Evolutionary conservation across 179 eudicot genomes (phyloP).

Genomic region (Drosera spatulata): DNA sequence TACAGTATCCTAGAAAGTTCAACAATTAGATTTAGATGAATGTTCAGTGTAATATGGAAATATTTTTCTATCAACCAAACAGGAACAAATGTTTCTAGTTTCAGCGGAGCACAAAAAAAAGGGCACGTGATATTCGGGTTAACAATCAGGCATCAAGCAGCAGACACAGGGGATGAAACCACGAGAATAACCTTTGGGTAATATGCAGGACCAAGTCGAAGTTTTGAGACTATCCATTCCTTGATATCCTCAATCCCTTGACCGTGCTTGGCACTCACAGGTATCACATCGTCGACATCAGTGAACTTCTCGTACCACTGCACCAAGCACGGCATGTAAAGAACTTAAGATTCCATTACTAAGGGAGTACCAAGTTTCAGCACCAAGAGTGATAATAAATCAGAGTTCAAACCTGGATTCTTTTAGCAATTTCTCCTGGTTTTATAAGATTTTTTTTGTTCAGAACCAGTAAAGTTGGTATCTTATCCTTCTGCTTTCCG

Average conservation of each 20-base stretch:
- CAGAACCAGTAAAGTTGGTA: conserved; percentile 77
- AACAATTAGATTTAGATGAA: neutral
- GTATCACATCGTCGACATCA: conserved; percentile 91
- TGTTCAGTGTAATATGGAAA: too few species aligned
- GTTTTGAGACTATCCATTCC: conserved; percentile 93
- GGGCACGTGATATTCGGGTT: neutral
- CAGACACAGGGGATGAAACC: conserved; percentile 4
- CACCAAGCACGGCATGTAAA: conserved; percentile 12
- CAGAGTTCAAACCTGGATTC: conserved; percentile 48
- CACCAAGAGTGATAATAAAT: neutral
- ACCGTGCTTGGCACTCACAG: conserved; percentile 97
- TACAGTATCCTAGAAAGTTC: conserved; percentile 58
- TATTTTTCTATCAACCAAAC: too few species aligned
- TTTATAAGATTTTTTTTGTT: conserved; percentile 93
- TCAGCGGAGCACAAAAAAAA: neutral
- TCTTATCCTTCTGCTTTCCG: conserved; percentile 46
- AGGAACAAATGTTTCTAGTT: too few species aligned
- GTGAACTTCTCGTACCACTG: conserved; percentile 97
- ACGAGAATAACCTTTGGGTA: conserved; percentile 63
- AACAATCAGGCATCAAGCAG: neutral
- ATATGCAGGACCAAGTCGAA: conserved; percentile 79
- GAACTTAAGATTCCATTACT: too few species aligned
- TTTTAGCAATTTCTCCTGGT: conserved; percentile 96
- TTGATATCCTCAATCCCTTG: conserved; percentile 93
- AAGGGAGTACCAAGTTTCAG: neutral